Evolutionary conservation across 257 asterid species (phyloP).

Genomic region (Jaltomata sinuosa): DNA sequence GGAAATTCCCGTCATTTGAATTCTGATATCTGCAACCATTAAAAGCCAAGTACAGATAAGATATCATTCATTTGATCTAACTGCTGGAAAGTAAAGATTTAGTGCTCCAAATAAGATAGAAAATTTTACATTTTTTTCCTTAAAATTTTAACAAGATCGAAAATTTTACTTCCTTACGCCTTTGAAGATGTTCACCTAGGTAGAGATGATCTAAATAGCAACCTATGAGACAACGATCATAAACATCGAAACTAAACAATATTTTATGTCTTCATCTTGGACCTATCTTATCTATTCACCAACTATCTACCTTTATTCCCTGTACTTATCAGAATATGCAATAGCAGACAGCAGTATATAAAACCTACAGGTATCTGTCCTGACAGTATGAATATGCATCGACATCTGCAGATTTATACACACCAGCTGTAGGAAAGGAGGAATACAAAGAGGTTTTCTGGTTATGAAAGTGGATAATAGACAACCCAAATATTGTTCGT

Average conservation of each 20-base stretch:
- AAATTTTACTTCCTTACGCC: not conserved
- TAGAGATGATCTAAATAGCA: not conserved
- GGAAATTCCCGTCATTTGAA: constrained; percentile 58
- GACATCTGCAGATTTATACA: not conserved
- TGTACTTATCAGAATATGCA: not conserved
- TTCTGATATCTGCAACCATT: constrained; percentile 57
- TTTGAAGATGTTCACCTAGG: not conserved
- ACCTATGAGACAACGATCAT: not conserved
- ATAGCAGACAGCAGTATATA: not conserved
- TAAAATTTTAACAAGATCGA: not conserved
- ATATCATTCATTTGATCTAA: not conserved
- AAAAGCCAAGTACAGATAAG: not conserved
- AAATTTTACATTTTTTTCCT: not conserved
- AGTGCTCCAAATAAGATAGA: not conserved
- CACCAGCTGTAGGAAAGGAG: not conserved
- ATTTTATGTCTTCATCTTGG: not conserved
- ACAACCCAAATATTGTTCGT: not conserved
- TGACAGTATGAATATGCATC: not conserved
- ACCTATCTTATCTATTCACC: not conserved
- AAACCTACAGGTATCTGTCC: not conserved
- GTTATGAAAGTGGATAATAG: not conserved
- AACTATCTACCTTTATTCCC: not conserved
- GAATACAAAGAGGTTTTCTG: not conserved
- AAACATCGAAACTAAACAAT: not conserved
- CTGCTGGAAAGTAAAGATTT: not conserved